A percentile compares a stretch with the other conserved stretches of the same genome.
Evolutionary conservation across 2,329 filamentous ascomycete genomes (phyloP).

Genomic region (Colletotrichum lindemuthianum): DNA sequence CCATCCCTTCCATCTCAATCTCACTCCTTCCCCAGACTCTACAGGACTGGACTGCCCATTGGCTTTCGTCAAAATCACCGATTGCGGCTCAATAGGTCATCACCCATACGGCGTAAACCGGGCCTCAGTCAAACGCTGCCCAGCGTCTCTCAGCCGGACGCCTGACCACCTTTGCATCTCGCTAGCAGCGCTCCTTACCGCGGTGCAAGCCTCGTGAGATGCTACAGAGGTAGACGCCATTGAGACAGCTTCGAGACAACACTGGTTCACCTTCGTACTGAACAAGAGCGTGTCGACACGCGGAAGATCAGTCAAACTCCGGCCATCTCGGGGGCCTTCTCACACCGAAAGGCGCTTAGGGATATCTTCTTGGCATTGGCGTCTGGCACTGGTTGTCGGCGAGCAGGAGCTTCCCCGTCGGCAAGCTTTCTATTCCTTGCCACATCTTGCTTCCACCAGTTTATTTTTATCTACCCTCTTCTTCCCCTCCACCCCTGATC

Average conservation of each 20-base stretch:
- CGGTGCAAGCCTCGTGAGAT: background rate
- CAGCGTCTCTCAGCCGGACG: conserved; percentile 10
- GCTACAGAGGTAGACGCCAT: conserved; percentile 11
- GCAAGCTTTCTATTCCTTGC: conserved; percentile 16
- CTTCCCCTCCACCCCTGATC: conserved; percentile 1
- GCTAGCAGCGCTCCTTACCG: conserved; percentile 1
- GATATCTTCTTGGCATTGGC: conserved; percentile 17
- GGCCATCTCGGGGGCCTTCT: background rate
- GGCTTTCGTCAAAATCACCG: conserved; percentile 7
- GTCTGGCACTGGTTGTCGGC: conserved; percentile 10
- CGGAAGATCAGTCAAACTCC: conserved; percentile 3
- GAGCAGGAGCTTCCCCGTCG: conserved; percentile 11
- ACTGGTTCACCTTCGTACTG: background rate
- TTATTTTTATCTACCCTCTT: conserved; percentile 10
- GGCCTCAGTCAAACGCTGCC: background rate
- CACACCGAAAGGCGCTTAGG: conserved; percentile 16
- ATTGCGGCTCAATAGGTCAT: conserved; percentile 30
- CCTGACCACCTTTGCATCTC: background rate
- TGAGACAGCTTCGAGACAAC: conserved; percentile 12
- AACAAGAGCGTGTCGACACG: background rate
- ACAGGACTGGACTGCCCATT: conserved; percentile 5
- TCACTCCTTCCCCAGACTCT: conserved; percentile 31
- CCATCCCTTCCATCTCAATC: background rate
- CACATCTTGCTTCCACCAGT: conserved; percentile 8
- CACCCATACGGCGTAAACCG: too few relatives aligned